Conservation (phyloP, 179 eudicot species). For the Beta lomatogona region DNA sequence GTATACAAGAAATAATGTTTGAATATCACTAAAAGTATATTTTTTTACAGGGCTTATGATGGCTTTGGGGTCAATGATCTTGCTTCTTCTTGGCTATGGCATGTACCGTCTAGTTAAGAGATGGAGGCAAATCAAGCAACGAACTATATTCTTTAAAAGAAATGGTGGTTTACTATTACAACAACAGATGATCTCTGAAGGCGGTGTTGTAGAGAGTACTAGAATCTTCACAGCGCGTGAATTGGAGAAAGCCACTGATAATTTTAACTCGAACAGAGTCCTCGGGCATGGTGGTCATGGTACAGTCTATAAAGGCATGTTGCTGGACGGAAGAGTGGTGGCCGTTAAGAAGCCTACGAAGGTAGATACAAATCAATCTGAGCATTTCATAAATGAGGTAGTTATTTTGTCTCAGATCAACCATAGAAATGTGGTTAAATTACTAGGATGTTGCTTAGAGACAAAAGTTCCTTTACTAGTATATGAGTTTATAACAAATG, state of each 20-base stretch:
- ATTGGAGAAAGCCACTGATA: conserved; percentile 22
- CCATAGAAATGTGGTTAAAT: conserved; percentile 24
- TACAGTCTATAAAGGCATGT: conserved; percentile 32
- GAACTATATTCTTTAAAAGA: conserved; percentile 22
- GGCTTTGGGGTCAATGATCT: conserved; percentile 21
- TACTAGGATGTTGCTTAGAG: conserved; percentile 32
- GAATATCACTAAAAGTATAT: not conserved
- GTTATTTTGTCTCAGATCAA: conserved; percentile 30
- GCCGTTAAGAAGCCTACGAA: conserved; percentile 26
- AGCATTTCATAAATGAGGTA: conserved; percentile 27
- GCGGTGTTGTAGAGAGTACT: conserved; percentile 23
- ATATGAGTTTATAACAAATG: conserved; percentile 30
- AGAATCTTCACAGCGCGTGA: conserved; percentile 25
- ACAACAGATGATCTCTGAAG: conserved; percentile 22
- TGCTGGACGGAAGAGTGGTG: conserved; percentile 31
- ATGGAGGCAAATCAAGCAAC: conserved; percentile 20
- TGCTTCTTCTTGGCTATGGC: conserved; percentile 22
- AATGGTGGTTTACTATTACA: conserved; percentile 26
- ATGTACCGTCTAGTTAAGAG: conserved; percentile 11
- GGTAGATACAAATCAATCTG: conserved; percentile 19
- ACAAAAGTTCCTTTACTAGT: conserved; percentile 32
- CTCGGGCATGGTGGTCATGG: conserved; percentile 33
- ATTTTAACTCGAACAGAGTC: conserved; percentile 26
- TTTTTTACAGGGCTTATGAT: conserved; percentile 21
- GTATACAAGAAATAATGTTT: not conserved